Base-by-base conservation (phyloP, 2,329 filamentous ascomycete genomes). In the Alternaria ethzedia region DNA sequence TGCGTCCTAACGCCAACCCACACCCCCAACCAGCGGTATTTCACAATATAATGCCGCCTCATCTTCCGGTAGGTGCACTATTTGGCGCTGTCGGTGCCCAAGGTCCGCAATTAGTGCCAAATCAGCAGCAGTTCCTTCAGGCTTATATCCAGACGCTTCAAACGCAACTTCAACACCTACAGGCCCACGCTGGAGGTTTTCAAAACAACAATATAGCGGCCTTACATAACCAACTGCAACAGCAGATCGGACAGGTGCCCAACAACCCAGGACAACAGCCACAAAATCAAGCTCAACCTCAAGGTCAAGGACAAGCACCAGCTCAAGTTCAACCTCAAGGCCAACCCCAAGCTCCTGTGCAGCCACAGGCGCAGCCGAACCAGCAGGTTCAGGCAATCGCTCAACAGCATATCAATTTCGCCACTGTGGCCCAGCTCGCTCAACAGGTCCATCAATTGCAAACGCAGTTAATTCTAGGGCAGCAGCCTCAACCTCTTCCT, bases 81-180 rank as follows among this genome's bases (percentile, higher is more conserved):
- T 56, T 59, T 23, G 60, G 58, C 20, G 51, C 50, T 43, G 61
- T 43, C 6, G 68, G 61, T 57, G 66, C 25, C 23, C 61, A 58
- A n/a, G 43, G 55, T 56, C 57, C 44, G 11, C 68, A 67, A 21
- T 54, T 63, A 13, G 30, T 57, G 17, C 57, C 65, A n/a, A 61
- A 62, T 15, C 70, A 67, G 17, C 30, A 58, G 8, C 67, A 68
- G 23, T 25, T 70, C 12, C 25, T 75, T 15, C 67, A 70, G 20
- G 47, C 61, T 17, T 68, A 73, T 15, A 46, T 73, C 9, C 69
- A 74, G 6, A 46, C 64, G 7, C 54, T 74, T 15, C 64, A 69
- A 11, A 44, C 61, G 15, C 72, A 74, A 50, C 50, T 75, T 26
- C 72, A 72, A 32, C 68, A 73, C 4, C 46, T 75, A 13, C 70